These are phyloP conservation scores for Aspergillus candidus DNA, from an alignment of 2,329 filamentous ascomycete genomes.

Conservation along the genomic window DNA sequence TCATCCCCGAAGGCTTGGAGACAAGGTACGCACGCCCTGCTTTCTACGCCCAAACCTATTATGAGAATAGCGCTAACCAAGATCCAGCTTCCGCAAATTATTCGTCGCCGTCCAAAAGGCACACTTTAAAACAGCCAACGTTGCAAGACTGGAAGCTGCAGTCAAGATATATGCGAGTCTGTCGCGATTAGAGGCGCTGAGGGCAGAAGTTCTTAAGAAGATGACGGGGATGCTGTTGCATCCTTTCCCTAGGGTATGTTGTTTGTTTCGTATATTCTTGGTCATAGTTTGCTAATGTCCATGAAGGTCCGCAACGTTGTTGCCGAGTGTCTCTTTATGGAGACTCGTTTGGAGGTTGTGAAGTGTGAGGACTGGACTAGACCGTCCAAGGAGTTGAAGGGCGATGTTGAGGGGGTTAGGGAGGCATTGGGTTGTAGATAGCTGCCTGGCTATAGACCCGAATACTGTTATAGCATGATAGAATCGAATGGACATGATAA, in stretches of 20 bases:
- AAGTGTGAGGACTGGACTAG: constrained; percentile 33
- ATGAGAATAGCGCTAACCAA: constrained; percentile 1
- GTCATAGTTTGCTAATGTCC: constrained; percentile 1
- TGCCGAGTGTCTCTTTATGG: constrained; percentile 34
- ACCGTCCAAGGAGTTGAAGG: constrained; percentile 29
- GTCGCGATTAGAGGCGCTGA: constrained; percentile 47
- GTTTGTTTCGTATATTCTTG: background rate
- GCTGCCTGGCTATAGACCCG: background rate
- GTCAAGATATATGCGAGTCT: constrained; percentile 73
- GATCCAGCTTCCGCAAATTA: constrained; percentile 50
- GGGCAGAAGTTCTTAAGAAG: constrained; percentile 58
- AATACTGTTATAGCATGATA: background rate
- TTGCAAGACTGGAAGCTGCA: constrained; percentile 74
- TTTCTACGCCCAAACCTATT: background rate
- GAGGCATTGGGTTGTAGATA: constrained; percentile 11
- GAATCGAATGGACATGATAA: background rate
- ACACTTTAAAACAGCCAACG: constrained; percentile 75
- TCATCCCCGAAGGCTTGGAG: constrained; percentile 41
- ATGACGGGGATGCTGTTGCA: constrained; percentile 69
- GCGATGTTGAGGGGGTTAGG: constrained; percentile 26
- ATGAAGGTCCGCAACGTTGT: constrained; percentile 30
- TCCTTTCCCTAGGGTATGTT: constrained; percentile 69
- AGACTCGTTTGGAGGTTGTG: constrained; percentile 25
- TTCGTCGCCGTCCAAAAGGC: constrained; percentile 69
- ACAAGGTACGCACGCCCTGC: constrained; percentile 22